Evolutionary conservation across 2,329 filamentous ascomycete genomes (phyloP).

Genomic region (Calonectria pseudoreteaudii): DNA sequence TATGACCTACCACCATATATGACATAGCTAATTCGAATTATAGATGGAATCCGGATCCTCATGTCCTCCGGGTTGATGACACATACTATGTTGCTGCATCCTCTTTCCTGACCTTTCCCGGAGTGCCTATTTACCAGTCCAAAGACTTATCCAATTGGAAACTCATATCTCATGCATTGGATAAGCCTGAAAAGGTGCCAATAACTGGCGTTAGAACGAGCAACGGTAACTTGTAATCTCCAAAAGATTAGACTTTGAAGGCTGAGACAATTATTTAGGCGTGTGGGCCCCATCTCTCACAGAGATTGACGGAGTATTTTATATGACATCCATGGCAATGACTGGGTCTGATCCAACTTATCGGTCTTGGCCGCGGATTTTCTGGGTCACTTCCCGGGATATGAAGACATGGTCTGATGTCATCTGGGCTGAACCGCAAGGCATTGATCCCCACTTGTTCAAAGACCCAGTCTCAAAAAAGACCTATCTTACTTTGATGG

Average conservation of each 20-base stretch:
- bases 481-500: conserved; percentile 37
- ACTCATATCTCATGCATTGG: conserved; percentile 16
- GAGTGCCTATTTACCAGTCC: conserved; percentile 19
- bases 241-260: not conserved
- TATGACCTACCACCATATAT: not conserved
- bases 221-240: not conserved
- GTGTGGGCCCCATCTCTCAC: conserved; percentile 22
- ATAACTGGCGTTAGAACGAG: conserved; percentile 11
- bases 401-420: conserved; percentile 27
- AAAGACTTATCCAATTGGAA: conserved; percentile 22
- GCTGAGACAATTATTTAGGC: not conserved
- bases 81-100: conserved; percentile 23
- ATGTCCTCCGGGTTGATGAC: conserved; percentile 12
- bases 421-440: conserved; percentile 24
- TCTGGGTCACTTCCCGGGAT: conserved; percentile 38
- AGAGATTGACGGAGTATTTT: conserved; percentile 16
- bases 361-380: conserved; percentile 51
- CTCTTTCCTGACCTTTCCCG: conserved; percentile 16
- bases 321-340: conserved; percentile 45
- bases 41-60: conserved; percentile 23
- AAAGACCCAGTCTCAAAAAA: conserved; percentile 29
- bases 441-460: conserved; percentile 27
- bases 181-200: conserved; percentile 17
- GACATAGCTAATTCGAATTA: not conserved
- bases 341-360: conserved; percentile 50